Base-by-base conservation (phyloP, 2,329 filamentous ascomycete genomes). In the Pseudopyricularia javanii region DNA sequence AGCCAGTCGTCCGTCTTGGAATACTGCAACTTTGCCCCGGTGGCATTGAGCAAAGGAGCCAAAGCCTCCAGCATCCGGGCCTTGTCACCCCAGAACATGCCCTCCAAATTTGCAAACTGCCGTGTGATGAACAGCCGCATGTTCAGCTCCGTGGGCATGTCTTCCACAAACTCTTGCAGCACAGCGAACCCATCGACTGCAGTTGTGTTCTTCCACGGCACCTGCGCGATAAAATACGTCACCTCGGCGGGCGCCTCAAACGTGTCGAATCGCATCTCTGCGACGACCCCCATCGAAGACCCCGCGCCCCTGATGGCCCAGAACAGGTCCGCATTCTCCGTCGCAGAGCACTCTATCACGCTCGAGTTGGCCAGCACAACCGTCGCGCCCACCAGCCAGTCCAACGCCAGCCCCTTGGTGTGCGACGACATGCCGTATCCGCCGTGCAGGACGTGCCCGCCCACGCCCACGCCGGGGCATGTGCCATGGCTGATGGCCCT, bases 401-500 rank as follows among this genome's bases (percentile, higher is more conserved):
- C 68, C 7, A 67, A 33, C 1, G 66, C 62, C 22, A 66, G 58
- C 0, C 64, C 64, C 48, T 63, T 59, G 24, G 60, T 65, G 56
- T 65, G 63, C 0, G 66, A 68, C 49, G 61, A 62, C 47, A 68
- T 58, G 1, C 68, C 67, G 50, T 67, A 68, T 2, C 67, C 66
- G 17, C 69, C 69, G 53, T 70, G 66, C 6, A 70, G 60, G 3
- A 61, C 55, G 43, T 71, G 68, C 0, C 69, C 68, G 11, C 63
- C 65, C n/a, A 68, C 59, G 3, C 69, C 69, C 28, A 71, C 69
- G 22, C 49, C 71, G 8, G 75, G 73, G 55, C 74, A 78, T 1
- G 73, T 74, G 15, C 75, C 74, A 37, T 78, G 74, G 26, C 71
- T 64, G 5, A 78, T 63, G 2, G 70, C 74, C 20, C 60, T 69